These are phyloP conservation scores for Terfezia claveryi DNA, from an alignment of 495 filamentous ascomycete genomes.

Conservation along the genomic window DNA sequence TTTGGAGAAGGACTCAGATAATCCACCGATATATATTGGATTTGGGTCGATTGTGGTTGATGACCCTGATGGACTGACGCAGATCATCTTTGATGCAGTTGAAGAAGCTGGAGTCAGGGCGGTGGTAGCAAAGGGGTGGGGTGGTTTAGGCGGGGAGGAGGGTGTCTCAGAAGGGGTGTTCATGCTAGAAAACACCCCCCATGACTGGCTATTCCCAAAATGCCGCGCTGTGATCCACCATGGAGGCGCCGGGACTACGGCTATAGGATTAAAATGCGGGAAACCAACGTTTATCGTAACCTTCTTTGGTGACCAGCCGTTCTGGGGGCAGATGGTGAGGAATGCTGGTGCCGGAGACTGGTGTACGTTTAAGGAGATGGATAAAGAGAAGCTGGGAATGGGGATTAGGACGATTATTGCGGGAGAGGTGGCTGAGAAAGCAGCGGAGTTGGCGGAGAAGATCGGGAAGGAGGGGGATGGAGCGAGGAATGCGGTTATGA, in stretches of 20 bases:
- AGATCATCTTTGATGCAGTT: slow-evolving; percentile 40
- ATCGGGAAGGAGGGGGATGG: slow-evolving; percentile 54
- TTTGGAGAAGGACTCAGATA: slow-evolving; percentile 28
- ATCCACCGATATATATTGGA: slow-evolving; percentile 39
- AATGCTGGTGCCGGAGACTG: slow-evolving; percentile 39
- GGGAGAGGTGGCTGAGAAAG: slow-evolving; percentile 30
- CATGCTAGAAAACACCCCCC: slow-evolving; percentile 43
- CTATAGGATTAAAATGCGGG: slow-evolving; percentile 39
- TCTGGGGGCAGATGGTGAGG: slow-evolving; percentile 60
- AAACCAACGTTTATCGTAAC: slow-evolving; percentile 45
- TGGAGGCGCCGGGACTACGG: slow-evolving; percentile 45
- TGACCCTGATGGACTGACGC: slow-evolving; percentile 37
- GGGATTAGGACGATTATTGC: slow-evolving; percentile 45
- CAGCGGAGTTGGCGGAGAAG: slow-evolving; percentile 30
- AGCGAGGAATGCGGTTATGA: slow-evolving; percentile 44
- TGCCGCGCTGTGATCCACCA: slow-evolving; percentile 41
- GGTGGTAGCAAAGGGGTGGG: slow-evolving; percentile 45
- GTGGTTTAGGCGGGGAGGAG: slow-evolving; percentile 34
- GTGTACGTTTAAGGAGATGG: slow-evolving; percentile 48
- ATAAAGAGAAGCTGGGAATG: slow-evolving; percentile 37
- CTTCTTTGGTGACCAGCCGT: slow-evolving; percentile 55
- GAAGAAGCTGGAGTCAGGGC: slow-evolving; percentile 36
- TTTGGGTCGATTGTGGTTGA: slow-evolving; percentile 51
- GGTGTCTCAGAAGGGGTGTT: slow-evolving; percentile 32
- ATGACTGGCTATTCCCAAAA: slow-evolving; percentile 46